Conservation (phyloP, 2,329 filamentous ascomycete genomes). For the Graphiopsis chlorocephala region DNA sequence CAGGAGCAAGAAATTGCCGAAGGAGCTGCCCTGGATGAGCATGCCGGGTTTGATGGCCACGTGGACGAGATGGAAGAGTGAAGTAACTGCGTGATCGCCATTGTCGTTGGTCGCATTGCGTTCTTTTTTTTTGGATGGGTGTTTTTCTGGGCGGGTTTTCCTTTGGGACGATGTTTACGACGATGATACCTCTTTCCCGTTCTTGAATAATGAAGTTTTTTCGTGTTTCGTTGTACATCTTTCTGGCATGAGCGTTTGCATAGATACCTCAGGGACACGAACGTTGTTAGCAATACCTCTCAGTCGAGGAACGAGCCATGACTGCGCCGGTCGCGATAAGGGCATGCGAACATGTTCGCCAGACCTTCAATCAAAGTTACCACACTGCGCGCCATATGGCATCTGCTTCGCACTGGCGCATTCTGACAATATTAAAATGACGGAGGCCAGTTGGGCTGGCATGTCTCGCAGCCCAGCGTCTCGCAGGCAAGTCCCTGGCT, state of each 20-base stretch:
- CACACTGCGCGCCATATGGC: not conserved
- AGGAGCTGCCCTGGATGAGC: constrained; percentile 10
- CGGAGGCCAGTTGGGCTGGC: constrained; percentile 1
- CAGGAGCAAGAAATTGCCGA: constrained; percentile 44
- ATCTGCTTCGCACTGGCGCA: not conserved
- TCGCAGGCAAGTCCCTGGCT: not conserved
- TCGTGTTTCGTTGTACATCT: not conserved
- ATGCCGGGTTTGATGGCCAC: constrained; percentile 5
- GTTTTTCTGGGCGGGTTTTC: not conserved
- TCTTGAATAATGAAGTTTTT: constrained; percentile 1
- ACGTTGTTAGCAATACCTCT: not conserved
- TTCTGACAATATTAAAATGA: not conserved
- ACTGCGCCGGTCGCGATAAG: not conserved
- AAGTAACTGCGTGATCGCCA: not conserved
- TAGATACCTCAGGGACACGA: not conserved
- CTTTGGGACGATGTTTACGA: constrained; percentile 8
- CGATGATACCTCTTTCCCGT: constrained; percentile 14
- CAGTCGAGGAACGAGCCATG: not conserved
- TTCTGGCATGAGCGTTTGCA: not conserved
- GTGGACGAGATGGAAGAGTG: constrained; percentile 17
- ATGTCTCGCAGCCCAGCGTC: constrained; percentile 14
- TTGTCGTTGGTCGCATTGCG: not conserved
- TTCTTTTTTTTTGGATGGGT: not conserved
- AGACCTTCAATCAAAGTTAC: not conserved
- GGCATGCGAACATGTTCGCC: not conserved